Conservation (phyloP, 2,329 filamentous ascomycete genomes). For the Plenodomus tracheiphilus region DNA sequence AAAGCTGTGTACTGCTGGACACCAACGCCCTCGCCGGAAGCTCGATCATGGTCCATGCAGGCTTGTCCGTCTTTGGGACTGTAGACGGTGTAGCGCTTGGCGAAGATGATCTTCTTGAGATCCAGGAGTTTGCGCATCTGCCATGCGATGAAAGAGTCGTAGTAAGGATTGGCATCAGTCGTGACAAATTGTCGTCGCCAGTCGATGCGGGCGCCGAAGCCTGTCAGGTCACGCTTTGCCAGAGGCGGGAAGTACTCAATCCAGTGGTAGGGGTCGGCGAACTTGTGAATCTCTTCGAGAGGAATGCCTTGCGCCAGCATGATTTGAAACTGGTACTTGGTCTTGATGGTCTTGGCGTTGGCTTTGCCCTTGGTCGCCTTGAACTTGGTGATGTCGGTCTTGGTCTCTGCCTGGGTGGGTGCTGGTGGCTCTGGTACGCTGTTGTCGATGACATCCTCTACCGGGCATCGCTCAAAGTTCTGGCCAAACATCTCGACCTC, state of each 20-base stretch:
- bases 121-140: slow-evolving; percentile 94
- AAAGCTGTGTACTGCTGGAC: slow-evolving; percentile 92
- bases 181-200: slow-evolving; percentile 94
- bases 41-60: slow-evolving; percentile 85
- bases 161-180: slow-evolving; percentile 95
- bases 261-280: slow-evolving; percentile 91
- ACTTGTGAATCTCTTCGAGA: slow-evolving; percentile 85
- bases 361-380: slow-evolving; percentile 78
- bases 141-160: slow-evolving; percentile 93
- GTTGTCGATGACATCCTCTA: slow-evolving; percentile 47
- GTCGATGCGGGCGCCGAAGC: slow-evolving; percentile 84
- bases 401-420: slow-evolving; percentile 65
- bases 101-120: slow-evolving; percentile 89
- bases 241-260: slow-evolving; percentile 88
- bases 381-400: slow-evolving; percentile 90
- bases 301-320: slow-evolving; percentile 91
- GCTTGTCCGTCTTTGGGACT: slow-evolving; percentile 86
- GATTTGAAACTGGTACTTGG: slow-evolving; percentile 96
- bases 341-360: slow-evolving; percentile 83
- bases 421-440: slow-evolving; percentile 57
- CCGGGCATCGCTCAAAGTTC: slow-evolving; percentile 74
- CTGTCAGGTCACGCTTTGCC: slow-evolving; percentile 76
- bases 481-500: slow-evolving; percentile 89
- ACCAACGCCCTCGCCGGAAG: slow-evolving; percentile 77
- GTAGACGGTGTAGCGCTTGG: slow-evolving; percentile 88